Percentiles rank a stretch among this genome's conserved stretches.
Evolutionary conservation across 1,139 yeast genomes (phyloP).

Genomic region (Zygoascus hellenicus): DNA sequence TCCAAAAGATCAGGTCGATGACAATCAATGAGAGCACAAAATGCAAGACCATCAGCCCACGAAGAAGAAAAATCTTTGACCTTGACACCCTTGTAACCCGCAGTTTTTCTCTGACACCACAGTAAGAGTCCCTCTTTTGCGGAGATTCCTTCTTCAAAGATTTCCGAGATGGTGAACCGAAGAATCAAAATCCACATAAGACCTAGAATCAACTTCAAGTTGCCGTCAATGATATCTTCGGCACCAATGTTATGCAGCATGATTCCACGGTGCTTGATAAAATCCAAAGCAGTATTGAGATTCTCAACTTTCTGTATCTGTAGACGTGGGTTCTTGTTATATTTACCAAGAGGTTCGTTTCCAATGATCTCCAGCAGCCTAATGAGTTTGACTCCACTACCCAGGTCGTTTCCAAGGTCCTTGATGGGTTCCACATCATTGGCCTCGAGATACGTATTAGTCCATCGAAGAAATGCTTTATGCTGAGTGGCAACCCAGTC

Average conservation of each 20-base stretch:
- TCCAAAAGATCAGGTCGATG: constrained; percentile 43
- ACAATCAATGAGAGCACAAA: constrained; percentile 42
- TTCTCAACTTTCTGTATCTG: constrained; percentile 61
- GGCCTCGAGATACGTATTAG: constrained; percentile 34
- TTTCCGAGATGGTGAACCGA: constrained; percentile 45
- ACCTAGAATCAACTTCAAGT: constrained; percentile 57
- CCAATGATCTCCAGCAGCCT: constrained; percentile 38
- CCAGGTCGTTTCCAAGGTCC: constrained; percentile 30
- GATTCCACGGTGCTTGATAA: constrained; percentile 47
- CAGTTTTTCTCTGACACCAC: constrained; percentile 43
- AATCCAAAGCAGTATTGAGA: constrained; percentile 51
- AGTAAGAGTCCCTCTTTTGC: constrained; percentile 41
- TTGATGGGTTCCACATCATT: constrained; percentile 26
- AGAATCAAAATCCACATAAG: constrained; percentile 58
- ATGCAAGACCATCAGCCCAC: constrained; percentile 46
- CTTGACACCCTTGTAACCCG: constrained; percentile 36
- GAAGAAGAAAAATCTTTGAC: constrained; percentile 39
- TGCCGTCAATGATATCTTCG: constrained; percentile 63
- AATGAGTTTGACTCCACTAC: constrained; percentile 34
- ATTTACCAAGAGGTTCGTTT: constrained; percentile 36
- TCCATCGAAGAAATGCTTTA: constrained; percentile 38
- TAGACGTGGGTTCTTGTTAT: constrained; percentile 43
- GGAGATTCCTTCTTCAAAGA: constrained; percentile 38
- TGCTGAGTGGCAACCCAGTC: constrained; percentile 39
- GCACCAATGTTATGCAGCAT: constrained; percentile 57